phyloP scores from a whole-genome alignment of 352 stramenopile genomes.

The Phytophthora idaei region DNA sequence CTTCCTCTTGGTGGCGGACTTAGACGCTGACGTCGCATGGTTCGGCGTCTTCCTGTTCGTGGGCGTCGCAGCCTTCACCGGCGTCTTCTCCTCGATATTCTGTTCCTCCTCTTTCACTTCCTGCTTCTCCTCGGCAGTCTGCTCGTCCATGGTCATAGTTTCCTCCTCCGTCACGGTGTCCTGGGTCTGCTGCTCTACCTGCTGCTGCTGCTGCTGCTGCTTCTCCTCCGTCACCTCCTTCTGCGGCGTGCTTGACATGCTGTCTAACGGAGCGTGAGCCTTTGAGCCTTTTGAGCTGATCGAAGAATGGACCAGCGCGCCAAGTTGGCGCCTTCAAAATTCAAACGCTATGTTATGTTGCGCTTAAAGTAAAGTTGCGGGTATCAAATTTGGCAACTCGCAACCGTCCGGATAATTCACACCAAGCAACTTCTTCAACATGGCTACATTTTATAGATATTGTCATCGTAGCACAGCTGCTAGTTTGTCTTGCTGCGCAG shows the following conservation, averaged over 20 bases:
- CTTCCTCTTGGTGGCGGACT: slow-evolving; percentile 33
- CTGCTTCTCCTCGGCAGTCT: slow-evolving; percentile 1
- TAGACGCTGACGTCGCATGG: not conserved
- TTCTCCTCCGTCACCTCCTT: slow-evolving; percentile 5
- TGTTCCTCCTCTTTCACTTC: not conserved
- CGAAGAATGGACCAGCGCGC: slow-evolving; percentile 19
- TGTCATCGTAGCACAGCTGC: slow-evolving; percentile 45
- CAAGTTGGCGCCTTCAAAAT: slow-evolving; percentile 26
- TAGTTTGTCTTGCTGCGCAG: slow-evolving; percentile 62
- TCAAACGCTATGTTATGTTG: slow-evolving; percentile 22
- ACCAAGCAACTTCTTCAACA: not conserved
- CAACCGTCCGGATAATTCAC: not conserved
- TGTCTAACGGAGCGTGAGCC: not conserved
- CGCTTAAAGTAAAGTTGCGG: not conserved
- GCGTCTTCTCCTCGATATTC: slow-evolving; percentile 2
- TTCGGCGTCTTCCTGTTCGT: slow-evolving; percentile 5
- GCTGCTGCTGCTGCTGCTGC: slow-evolving; percentile 6
- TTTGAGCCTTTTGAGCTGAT: not conserved
- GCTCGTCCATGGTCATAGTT: not conserved
- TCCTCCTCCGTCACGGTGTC: slow-evolving; percentile 13
- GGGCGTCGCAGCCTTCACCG: slow-evolving; percentile 6
- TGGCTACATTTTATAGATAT: not conserved
- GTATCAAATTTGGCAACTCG: no score
- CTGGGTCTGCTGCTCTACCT: slow-evolving; percentile 10
- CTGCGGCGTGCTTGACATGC: slow-evolving; percentile 15